Percentiles rank a stretch among this genome's conserved stretches.
These are phyloP conservation scores for Hymenoscyphus occultus DNA, from an alignment of 2,329 filamentous ascomycete species.

Conservation along the genomic window DNA sequence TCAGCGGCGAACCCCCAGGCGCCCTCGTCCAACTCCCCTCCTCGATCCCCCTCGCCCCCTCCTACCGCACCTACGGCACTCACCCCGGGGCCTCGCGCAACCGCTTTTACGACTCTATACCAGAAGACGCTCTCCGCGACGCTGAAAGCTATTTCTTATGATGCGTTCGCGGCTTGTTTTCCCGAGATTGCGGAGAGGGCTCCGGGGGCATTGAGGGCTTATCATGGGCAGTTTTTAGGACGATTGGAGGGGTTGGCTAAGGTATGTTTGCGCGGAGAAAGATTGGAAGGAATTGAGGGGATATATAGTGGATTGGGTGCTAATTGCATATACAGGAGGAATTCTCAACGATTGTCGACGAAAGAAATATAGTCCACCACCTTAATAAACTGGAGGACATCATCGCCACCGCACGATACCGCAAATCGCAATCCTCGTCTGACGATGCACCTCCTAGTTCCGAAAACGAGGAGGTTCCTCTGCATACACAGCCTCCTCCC, in stretches of 20 bases:
- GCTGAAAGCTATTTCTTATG: constrained; percentile 52
- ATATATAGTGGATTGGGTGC: constrained; percentile 5
- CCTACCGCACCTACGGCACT: constrained; percentile 22
- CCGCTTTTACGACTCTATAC: constrained; percentile 53
- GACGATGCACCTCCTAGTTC: not conserved
- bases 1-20: constrained; percentile 6
- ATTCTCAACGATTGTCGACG: constrained; percentile 53
- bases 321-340: constrained; percentile 43
- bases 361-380: constrained; percentile 52
- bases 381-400: constrained; percentile 59
- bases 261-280: not conserved
- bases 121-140: constrained; percentile 51
- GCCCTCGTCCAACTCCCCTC: constrained; percentile 4
- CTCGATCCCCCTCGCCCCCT: constrained; percentile 26
- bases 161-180: constrained; percentile 59
- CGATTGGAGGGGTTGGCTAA: constrained; percentile 51
- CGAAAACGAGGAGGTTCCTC: constrained; percentile 27
- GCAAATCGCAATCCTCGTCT: constrained; percentile 22
- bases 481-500: constrained; percentile 54
- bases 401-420: constrained; percentile 47
- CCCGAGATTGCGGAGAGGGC: constrained; percentile 54
- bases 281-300: not conserved
- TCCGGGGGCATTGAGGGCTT: constrained; percentile 49
- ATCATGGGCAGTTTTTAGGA: constrained; percentile 58
- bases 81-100: constrained; percentile 55